A percentile compares a stretch with the other conserved stretches of the same genome.
These are phyloP conservation scores for Dactylonectria estremocensis DNA, from an alignment of 2,329 filamentous ascomycete genomes.

Conservation along the genomic window DNA sequence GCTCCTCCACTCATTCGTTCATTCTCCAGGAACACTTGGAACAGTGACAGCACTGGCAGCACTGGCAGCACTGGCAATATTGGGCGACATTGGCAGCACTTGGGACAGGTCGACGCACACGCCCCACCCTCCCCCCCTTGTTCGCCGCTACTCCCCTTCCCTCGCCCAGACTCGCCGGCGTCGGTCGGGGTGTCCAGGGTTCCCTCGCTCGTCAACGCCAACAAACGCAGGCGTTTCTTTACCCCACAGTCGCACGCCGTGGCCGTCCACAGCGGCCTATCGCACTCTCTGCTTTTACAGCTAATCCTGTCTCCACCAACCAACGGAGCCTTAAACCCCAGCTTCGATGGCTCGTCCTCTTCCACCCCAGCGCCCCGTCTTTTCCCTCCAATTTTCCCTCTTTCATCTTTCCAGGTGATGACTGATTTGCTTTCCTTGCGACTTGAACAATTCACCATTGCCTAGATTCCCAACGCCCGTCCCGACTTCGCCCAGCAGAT, in stretches of 20 bases:
- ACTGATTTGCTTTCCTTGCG: constrained; percentile 20
- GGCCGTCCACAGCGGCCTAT: constrained; percentile 44
- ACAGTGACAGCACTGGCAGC: background rate
- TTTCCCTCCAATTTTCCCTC: constrained; percentile 40
- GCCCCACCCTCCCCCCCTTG: constrained; percentile 24
- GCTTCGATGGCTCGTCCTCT: constrained; percentile 45
- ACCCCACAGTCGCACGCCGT: constrained; percentile 48
- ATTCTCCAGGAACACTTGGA: constrained; percentile 10
- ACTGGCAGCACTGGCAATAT: too few species aligned
- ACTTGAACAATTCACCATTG: constrained; percentile 25
- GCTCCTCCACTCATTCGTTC: background rate
- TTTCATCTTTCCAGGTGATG: constrained; percentile 29
- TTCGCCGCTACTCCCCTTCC: constrained; percentile 21
- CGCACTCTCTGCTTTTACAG: constrained; percentile 44
- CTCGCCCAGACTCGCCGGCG: constrained; percentile 17
- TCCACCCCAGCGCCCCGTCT: constrained; percentile 38
- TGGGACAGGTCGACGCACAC: background rate
- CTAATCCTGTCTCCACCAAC: constrained; percentile 39
- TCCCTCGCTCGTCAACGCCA: constrained; percentile 34
- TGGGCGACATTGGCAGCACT: too few species aligned
- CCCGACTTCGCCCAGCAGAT: constrained; percentile 24
- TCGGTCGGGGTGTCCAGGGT: constrained; percentile 18
- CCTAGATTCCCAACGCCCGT: constrained; percentile 13
- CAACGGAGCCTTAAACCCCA: constrained; percentile 46
- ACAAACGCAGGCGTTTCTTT: constrained; percentile 40